These are phyloP conservation scores for Sabuloglossum arenarium DNA, from an alignment of 495 filamentous ascomycete species.

Conservation along the genomic window DNA sequence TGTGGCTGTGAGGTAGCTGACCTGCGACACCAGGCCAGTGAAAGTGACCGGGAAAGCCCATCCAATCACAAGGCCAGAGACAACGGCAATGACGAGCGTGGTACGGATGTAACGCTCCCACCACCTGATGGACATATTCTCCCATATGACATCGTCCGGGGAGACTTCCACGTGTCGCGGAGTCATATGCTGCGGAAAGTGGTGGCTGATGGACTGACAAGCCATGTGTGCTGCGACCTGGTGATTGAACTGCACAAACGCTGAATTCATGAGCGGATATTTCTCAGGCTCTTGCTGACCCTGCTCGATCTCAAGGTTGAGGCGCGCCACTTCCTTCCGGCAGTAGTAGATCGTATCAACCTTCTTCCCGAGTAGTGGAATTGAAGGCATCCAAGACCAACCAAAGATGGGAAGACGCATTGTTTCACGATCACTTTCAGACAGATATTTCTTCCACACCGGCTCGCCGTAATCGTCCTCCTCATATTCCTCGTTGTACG, in stretches of 20 bases:
- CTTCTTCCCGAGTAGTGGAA: slow-evolving; percentile 71
- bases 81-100: slow-evolving; percentile 38
- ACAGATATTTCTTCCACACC: slow-evolving; percentile 64
- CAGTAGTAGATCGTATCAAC: slow-evolving; percentile 91
- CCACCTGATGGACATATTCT: slow-evolving; percentile 95
- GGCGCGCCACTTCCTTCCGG: slow-evolving; percentile 64
- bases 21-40: slow-evolving; percentile 59
- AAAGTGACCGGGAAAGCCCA: slow-evolving; percentile 88
- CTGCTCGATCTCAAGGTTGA: slow-evolving; percentile 83
- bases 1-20: slow-evolving; percentile 41
- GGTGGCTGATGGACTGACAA: slow-evolving; percentile 79
- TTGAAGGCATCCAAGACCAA: slow-evolving; percentile 59
- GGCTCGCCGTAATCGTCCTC: slow-evolving; percentile 49
- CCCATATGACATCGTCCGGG: slow-evolving; percentile 87
- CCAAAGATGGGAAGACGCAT: slow-evolving; percentile 63
- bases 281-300: slow-evolving; percentile 75
- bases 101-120: slow-evolving; percentile 74
- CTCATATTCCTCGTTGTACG: slow-evolving; percentile 41
- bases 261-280: slow-evolving; percentile 90
- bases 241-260: slow-evolving; percentile 97
- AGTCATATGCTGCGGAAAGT: slow-evolving; percentile 84
- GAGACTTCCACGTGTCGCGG: slow-evolving; percentile 84
- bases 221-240: slow-evolving; percentile 98
- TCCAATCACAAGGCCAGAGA: slow-evolving; percentile 58
- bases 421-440: slow-evolving; percentile 62